Conservation (phyloP, 306 rosid species). For the Quillaja saponaria region DNA sequence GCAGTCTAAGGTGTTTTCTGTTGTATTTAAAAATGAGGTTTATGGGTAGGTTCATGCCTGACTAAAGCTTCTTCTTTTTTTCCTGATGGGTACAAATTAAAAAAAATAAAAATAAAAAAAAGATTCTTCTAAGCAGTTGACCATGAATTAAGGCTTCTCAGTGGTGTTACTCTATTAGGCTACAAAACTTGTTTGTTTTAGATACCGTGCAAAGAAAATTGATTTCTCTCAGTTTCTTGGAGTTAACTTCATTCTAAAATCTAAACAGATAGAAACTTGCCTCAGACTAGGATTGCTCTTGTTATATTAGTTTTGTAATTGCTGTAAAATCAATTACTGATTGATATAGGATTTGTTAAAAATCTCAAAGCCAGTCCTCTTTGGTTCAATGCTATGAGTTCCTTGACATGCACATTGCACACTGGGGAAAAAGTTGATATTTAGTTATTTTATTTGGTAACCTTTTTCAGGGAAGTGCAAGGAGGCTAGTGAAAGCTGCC, state of each 20-base stretch:
- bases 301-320: too few species aligned
- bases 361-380: background rate
- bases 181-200: background rate
- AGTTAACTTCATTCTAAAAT: background rate
- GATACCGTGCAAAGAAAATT: background rate
- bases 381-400: conserved; percentile 2
- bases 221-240: background rate
- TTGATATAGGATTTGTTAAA: background rate
- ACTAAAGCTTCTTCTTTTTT: background rate
- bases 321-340: background rate
- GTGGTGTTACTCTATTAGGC: background rate
- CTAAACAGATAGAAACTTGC: background rate
- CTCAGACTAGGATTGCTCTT: conserved; percentile 1
- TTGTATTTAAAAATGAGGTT: background rate
- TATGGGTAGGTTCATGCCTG: background rate
- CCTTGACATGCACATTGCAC: background rate
- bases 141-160: background rate
- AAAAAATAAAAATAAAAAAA: too few species aligned
- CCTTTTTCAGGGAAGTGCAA: conserved; percentile 90
- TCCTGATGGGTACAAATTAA: too few species aligned
- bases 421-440: background rate
- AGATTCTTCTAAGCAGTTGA: too few species aligned
- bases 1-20: conserved; percentile 18
- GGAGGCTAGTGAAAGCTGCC: conserved; percentile 78
- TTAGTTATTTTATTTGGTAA: background rate